Evolutionary conservation across 2,329 filamentous ascomycete species (phyloP), one percentile per base, ranked within the genome.

Genomic region (Aspergillus costaricaensis): DNA sequence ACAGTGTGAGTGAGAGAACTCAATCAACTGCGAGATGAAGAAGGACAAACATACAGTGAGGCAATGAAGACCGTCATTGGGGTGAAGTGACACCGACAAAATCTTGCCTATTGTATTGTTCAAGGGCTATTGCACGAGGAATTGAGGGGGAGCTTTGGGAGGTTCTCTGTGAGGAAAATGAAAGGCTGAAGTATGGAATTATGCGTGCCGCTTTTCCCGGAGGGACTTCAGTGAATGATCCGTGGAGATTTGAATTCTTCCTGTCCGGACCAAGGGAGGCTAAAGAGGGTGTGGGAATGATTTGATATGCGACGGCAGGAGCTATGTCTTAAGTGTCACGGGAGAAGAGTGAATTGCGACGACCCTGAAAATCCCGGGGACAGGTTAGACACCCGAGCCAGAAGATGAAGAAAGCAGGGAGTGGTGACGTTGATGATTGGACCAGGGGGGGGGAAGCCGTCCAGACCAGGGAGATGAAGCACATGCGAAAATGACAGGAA

Each of bases 41-140:
- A 41, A 10, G 50, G 32, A 43, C 41, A 30, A 44, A 64, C 72
- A 59, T 65, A 76, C 73, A 76, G 65, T 27, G 73, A 75, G n/a
- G 68, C 73, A 52, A 75, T 67, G 61, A 73, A 74, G 55, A 73
- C 67, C 53, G 73, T 73, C 73, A 75, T 76, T 65, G 62, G 27
- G 55, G 39, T 32, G 43, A 51, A 14, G 44, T 3, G 27, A 19
- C 43, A 19, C 43, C 49, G 41, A 17, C 12, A 47, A 47, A 21
- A 12, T 30, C 38, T 55, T 36, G 12, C 32, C 38, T 55, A 19
- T 17, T 19, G 8, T 30, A 15, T 32, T 50, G 25, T 21, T 49
- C 14, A 23, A 12, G 25, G 5, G 44, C 6, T 27, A 14, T 12
- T 15, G 21, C 15, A 10, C 23, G n/a, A 54, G 41, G 41, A 25